Conservation (phyloP, 2,329 filamentous ascomycete species). For the Monosporascus sp. region DNA sequence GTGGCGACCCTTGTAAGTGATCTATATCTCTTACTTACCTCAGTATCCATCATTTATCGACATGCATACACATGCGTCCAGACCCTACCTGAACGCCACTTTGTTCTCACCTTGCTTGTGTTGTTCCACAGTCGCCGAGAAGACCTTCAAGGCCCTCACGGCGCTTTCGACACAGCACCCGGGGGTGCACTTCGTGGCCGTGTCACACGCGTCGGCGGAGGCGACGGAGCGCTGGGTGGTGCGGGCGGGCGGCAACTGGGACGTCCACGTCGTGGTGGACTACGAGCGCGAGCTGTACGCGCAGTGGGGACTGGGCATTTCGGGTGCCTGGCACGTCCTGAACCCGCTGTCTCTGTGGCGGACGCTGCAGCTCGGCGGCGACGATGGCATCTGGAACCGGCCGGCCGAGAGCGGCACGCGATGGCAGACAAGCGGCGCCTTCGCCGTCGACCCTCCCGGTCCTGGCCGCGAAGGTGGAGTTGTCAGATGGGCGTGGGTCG, state of each 20-base stretch:
- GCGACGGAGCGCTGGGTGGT: slow-evolving; percentile 54
- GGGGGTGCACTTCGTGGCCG: slow-evolving; percentile 51
- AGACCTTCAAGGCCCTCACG: slow-evolving; percentile 53
- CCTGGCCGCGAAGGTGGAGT: slow-evolving; percentile 5
- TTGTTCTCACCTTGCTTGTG: too few species aligned
- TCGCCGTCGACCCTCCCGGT: slow-evolving; percentile 51
- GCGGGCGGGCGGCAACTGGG: slow-evolving; percentile 49
- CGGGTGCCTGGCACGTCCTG: slow-evolving; percentile 57
- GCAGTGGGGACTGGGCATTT: slow-evolving; percentile 59
- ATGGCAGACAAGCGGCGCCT: slow-evolving; percentile 65
- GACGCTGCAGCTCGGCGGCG: slow-evolving; percentile 51
- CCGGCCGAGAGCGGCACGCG: slow-evolving; percentile 59
- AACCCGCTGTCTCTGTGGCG: slow-evolving; percentile 52
- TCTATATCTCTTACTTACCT: neutral
- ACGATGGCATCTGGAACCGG: slow-evolving; percentile 62
- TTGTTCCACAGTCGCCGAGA: slow-evolving; percentile 54
- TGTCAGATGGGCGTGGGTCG: slow-evolving; percentile 47
- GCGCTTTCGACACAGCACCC: slow-evolving; percentile 44
- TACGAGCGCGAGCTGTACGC: slow-evolving; percentile 54
- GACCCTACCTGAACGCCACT: neutral
- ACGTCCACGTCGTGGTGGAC: slow-evolving; percentile 56
- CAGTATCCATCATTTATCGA: neutral
- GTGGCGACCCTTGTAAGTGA: slow-evolving; percentile 64
- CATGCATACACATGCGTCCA: neutral
- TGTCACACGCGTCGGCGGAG: slow-evolving; percentile 52